These are phyloP conservation scores for Saksenaea oblongispora DNA, from an alignment of 371 early-diverging fungal genomes.

Conservation along the genomic window DNA sequence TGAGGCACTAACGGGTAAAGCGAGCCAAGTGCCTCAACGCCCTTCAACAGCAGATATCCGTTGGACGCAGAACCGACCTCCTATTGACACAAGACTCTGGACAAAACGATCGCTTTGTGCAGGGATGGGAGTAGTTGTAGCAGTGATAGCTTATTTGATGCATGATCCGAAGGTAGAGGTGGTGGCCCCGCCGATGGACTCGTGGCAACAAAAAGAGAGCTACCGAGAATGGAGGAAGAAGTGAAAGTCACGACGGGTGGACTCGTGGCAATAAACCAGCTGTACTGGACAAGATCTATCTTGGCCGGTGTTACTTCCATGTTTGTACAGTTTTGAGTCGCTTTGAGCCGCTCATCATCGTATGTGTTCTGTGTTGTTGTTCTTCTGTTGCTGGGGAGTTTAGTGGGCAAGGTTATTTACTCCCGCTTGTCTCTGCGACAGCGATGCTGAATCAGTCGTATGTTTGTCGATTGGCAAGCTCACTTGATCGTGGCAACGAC, in stretches of 20 bases:
- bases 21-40: conserved; percentile 7
- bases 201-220: conserved; percentile 21
- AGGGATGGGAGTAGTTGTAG: not conserved
- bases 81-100: conserved; percentile 15
- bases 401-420: no score
- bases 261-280: no score
- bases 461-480: no score
- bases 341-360: no score
- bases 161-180: not conserved
- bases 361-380: no score
- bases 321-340: no score
- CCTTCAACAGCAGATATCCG: not conserved
- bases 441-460: no score
- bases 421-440: no score
- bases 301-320: no score
- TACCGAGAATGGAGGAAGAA: conserved; percentile 23
- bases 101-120: not conserved
- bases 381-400: no score
- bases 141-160: not conserved
- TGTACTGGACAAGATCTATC: no score
- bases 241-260: conserved; percentile 13
- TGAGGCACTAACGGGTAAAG: conserved; percentile 21
- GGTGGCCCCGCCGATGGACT: conserved; percentile 6
- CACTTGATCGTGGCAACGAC: no score
- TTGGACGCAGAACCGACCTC: not conserved